These are phyloP conservation scores for Silene conica DNA, from an alignment of 148 eudicot genomes.

Conservation along the genomic window DNA sequence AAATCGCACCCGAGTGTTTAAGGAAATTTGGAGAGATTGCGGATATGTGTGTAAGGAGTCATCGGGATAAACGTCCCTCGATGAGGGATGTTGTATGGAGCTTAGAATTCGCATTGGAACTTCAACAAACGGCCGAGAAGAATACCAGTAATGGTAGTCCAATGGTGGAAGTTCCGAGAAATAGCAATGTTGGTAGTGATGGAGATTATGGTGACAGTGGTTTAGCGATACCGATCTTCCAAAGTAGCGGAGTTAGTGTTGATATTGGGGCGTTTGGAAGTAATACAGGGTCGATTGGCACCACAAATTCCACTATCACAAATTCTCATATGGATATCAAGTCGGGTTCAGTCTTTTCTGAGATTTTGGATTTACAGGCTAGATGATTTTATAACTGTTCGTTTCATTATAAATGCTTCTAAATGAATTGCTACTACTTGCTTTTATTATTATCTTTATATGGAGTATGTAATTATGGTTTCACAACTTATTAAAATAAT, in stretches of 20 bases:
- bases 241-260: neutral
- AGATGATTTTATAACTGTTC: neutral
- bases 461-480: too few relatives aligned
- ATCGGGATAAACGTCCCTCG: slow-evolving; percentile 33
- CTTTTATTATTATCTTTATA: too few relatives aligned
- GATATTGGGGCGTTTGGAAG: neutral
- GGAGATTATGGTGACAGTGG: neutral
- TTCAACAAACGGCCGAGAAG: slow-evolving; percentile 32
- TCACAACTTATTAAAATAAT: too few relatives aligned
- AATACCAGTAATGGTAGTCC: neutral
- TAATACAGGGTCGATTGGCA: neutral
- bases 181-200: neutral
- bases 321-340: neutral
- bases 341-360: slow-evolving; percentile 21
- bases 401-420: too few relatives aligned
- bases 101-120: slow-evolving; percentile 35
- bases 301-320: neutral
- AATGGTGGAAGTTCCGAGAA: neutral
- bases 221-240: neutral
- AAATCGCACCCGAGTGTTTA: slow-evolving; percentile 39
- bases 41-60: slow-evolving; percentile 29
- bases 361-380: slow-evolving; percentile 14
- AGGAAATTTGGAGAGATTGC: slow-evolving; percentile 38
- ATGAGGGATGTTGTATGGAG: slow-evolving; percentile 44
- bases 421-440: too few relatives aligned